phyloP scores from a whole-genome alignment of 179 eudicot species.

The Gypsophila paniculata region DNA sequence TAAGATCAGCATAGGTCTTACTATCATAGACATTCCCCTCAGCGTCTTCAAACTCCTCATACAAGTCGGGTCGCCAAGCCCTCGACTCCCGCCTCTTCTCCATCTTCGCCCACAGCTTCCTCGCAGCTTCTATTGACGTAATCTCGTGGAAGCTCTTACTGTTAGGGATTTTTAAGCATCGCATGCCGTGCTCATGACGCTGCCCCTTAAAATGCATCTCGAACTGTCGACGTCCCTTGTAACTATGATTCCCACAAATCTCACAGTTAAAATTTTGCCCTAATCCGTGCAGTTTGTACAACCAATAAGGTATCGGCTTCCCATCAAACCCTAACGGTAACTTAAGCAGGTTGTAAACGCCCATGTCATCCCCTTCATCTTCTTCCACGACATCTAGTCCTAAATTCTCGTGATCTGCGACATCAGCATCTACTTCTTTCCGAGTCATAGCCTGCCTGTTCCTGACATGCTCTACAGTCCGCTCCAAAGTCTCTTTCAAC shows the following conservation, averaged over 20 bases:
- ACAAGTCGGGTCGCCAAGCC: slow-evolving; percentile 9
- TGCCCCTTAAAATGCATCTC: slow-evolving; percentile 18
- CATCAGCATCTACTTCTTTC: background rate
- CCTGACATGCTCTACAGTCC: slow-evolving; percentile 6
- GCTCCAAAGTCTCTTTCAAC: slow-evolving; percentile 6
- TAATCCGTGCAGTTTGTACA: slow-evolving; percentile 22
- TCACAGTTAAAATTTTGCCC: slow-evolving; percentile 16
- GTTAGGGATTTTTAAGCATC: slow-evolving; percentile 14
- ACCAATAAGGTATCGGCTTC: slow-evolving; percentile 21
- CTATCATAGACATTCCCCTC: slow-evolving; percentile 7
- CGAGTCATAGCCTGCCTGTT: slow-evolving; percentile 13
- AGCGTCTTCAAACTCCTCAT: slow-evolving; percentile 11
- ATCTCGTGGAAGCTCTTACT: slow-evolving; percentile 21
- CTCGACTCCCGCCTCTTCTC: background rate
- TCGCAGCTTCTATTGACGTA: slow-evolving; percentile 12
- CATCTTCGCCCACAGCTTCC: slow-evolving; percentile 19
- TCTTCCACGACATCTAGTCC: background rate
- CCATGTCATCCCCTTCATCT: background rate
- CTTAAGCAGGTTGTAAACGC: slow-evolving; percentile 1
- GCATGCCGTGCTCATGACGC: slow-evolving; percentile 18
- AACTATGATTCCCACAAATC: slow-evolving; percentile 18
- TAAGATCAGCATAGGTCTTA: slow-evolving; percentile 2
- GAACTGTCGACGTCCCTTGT: slow-evolving; percentile 13
- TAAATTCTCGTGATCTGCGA: background rate
- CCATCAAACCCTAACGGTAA: slow-evolving; percentile 19